A percentile compares a stretch with the other conserved stretches of the same genome.
Conservation (phyloP, 2,329 filamentous ascomycete species). For the Aspergillus aculeatus region DNA sequence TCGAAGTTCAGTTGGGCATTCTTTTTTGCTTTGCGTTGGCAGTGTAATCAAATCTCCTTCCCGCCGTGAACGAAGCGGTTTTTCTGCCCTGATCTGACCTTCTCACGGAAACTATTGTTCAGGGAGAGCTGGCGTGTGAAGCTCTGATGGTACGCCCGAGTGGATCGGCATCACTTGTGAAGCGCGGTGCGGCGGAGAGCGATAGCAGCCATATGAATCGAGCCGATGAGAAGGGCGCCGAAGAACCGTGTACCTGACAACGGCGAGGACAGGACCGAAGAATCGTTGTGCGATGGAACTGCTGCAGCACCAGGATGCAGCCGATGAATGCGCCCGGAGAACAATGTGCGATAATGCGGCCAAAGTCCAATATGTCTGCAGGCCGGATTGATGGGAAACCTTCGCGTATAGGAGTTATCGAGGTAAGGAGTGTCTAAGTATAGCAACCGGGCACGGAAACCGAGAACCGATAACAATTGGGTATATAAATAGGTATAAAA, state of each 20-base stretch:
- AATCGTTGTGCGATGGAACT: slow-evolving; percentile 26
- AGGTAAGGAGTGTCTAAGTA: slow-evolving; percentile 14
- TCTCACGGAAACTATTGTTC: slow-evolving; percentile 16
- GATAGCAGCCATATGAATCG: slow-evolving; percentile 18
- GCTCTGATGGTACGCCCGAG: slow-evolving; percentile 27
- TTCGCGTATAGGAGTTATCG: slow-evolving; percentile 8
- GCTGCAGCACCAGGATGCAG: slow-evolving; percentile 34
- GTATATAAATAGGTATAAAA: slow-evolving; percentile 10
- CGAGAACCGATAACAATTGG: slow-evolving; percentile 5
- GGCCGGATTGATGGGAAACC: slow-evolving; percentile 9
- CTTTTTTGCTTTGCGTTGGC: slow-evolving; percentile 19
- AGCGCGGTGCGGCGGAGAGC: slow-evolving; percentile 16
- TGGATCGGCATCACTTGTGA: slow-evolving; percentile 34
- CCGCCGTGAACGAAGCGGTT: not conserved
- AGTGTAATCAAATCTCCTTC: slow-evolving; percentile 5
- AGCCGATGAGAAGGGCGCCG: slow-evolving; percentile 4
- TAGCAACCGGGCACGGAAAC: slow-evolving; percentile 13
- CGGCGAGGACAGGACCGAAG: slow-evolving; percentile 17
- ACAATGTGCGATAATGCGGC: slow-evolving; percentile 10
- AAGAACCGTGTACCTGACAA: slow-evolving; percentile 31
- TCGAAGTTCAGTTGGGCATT: slow-evolving; percentile 30
- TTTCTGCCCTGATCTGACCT: not conserved
- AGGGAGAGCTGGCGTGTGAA: slow-evolving; percentile 25
- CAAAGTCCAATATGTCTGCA: slow-evolving; percentile 7
- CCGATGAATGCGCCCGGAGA: slow-evolving; percentile 10